Conservation (phyloP, 139 green algal genomes). For the Chlamydomonas sp. region DNA sequence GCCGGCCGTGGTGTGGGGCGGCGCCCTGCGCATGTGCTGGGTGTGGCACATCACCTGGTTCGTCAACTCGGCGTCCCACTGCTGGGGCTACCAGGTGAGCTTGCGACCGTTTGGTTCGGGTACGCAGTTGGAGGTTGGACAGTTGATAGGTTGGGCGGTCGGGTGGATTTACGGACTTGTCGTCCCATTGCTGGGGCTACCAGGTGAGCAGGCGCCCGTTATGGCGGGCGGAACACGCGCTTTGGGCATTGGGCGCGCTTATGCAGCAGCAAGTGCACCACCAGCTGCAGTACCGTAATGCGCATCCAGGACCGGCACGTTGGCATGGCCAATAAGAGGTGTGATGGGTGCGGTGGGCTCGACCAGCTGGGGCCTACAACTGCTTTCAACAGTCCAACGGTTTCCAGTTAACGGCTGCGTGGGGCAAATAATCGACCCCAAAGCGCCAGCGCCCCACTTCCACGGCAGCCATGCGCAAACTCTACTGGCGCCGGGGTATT, state of each 20-base stretch:
- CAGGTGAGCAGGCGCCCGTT: conserved; percentile 57
- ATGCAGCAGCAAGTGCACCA: no score
- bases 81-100: conserved; percentile 91
- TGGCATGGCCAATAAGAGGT: no score
- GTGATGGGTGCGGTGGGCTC: no score
- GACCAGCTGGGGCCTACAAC: no score
- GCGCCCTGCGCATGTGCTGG: conserved; percentile 89
- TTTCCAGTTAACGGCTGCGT: no score
- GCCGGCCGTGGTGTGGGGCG: conserved; percentile 93
- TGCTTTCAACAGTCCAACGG: no score
- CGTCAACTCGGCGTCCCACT: conserved; percentile 96
- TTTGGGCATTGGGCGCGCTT: no score
- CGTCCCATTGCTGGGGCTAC: conserved; percentile 92
- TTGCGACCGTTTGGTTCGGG: neutral
- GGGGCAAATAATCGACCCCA: no score
- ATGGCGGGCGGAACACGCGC: no score
- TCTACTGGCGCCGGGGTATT: neutral
- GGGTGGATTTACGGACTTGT: neutral
- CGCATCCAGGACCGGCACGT: no score
- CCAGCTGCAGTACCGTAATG: no score
- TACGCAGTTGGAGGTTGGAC: neutral
- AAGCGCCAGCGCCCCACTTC: no score
- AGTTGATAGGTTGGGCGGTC: neutral
- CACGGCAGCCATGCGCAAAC: neutral
- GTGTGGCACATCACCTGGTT: conserved; percentile 99